Conservation (phyloP, 768 basidiomycete genomes). For the Amanita inopinata region DNA sequence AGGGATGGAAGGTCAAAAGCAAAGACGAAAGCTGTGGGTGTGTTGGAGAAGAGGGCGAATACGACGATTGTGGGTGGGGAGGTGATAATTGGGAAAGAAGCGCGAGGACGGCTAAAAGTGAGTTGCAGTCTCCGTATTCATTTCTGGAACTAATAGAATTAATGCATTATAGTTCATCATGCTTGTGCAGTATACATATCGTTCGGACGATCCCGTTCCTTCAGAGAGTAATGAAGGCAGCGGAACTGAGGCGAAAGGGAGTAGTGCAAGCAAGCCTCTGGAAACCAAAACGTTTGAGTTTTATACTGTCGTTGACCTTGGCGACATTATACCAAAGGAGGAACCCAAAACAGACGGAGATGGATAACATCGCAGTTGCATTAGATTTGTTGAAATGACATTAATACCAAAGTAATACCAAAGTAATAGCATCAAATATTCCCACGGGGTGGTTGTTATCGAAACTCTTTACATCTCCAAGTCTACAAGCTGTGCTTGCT, state of each 20-base stretch:
- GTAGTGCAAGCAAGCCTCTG: constrained; percentile 37
- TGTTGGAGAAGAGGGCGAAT: constrained; percentile 86
- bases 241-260: constrained; percentile 23
- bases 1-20: constrained; percentile 37
- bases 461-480: background rate
- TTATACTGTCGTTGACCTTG: constrained; percentile 77
- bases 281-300: constrained; percentile 88
- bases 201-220: constrained; percentile 74
- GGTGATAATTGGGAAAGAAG: constrained; percentile 75
- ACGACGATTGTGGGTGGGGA: constrained; percentile 84
- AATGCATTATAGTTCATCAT: constrained; percentile 70
- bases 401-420: no score
- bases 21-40: constrained; percentile 49
- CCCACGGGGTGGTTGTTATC: no score
- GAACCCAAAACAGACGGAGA: constrained; percentile 24
- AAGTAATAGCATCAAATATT: no score
- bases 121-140: constrained; percentile 14
- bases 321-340: constrained; percentile 55
- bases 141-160: background rate
- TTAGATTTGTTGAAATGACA: no score
- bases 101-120: constrained; percentile 72
- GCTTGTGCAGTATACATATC: constrained; percentile 90
- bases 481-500: background rate
- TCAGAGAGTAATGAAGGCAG: constrained; percentile 47
- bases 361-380: constrained; percentile 19